Conservation (phyloP, 768 basidiomycete species). For the Neoboletus magnificus region DNA sequence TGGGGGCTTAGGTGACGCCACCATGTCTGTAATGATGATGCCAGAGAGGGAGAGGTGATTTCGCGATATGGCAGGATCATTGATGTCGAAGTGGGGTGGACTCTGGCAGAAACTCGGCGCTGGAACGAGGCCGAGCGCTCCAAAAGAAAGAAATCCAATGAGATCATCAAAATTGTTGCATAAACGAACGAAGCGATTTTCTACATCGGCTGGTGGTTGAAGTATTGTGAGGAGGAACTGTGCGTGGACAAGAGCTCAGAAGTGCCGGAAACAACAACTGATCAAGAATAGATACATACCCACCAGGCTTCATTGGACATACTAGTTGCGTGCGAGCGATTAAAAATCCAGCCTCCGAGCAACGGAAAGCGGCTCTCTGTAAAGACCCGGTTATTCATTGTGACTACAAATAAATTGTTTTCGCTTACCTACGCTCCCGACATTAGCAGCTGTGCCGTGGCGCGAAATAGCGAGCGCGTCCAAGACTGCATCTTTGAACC, state of each 20-base stretch:
- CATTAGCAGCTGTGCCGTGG: constrained; percentile 8
- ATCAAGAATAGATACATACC: constrained; percentile 16
- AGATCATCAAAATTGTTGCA: constrained; percentile 32
- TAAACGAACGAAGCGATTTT: constrained; percentile 31
- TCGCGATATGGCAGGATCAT: constrained; percentile 4
- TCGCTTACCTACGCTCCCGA: constrained; percentile 7
- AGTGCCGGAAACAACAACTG: background rate
- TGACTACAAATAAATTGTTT: background rate
- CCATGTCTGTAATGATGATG: constrained; percentile 20
- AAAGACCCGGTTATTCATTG: background rate
- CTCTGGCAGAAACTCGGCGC: constrained; percentile 19
- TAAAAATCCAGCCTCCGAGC: constrained; percentile 34
- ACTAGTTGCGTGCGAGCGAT: constrained; percentile 13
- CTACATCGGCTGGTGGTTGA: constrained; percentile 18
- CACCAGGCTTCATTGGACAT: constrained; percentile 33
- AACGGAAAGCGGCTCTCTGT: constrained; percentile 20
- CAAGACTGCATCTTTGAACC: constrained; percentile 28
- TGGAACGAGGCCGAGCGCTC: constrained; percentile 16
- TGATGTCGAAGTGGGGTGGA: background rate
- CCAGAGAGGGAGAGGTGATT: constrained; percentile 24
- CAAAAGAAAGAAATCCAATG: constrained; percentile 29
- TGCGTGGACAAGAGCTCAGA: background rate
- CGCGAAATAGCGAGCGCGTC: constrained; percentile 20
- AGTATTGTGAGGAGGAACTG: constrained; percentile 5
- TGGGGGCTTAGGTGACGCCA: background rate